Evolutionary conservation across 306 rosid species (phyloP).

Genomic region (Cicer yamashitae): DNA sequence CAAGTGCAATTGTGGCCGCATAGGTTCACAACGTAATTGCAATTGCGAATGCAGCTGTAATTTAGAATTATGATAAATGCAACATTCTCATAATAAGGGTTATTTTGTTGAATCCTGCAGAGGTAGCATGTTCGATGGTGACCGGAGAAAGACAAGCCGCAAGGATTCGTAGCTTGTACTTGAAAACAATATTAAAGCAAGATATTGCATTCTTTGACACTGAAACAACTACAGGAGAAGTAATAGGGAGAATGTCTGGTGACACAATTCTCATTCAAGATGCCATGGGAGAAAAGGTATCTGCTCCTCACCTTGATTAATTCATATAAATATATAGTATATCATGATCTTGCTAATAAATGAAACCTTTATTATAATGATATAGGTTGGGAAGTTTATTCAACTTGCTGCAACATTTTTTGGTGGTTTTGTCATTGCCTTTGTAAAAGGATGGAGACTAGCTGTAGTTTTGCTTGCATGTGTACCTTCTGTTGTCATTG

Average conservation of each 20-base stretch:
- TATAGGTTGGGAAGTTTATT: slow-evolving; percentile 85
- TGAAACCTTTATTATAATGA: slow-evolving; percentile 17
- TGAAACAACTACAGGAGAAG: slow-evolving; percentile 83
- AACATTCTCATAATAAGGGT: slow-evolving; percentile 2
- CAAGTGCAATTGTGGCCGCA: background rate
- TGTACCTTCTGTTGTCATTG: slow-evolving; percentile 61
- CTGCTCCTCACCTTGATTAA: background rate
- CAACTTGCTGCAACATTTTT: slow-evolving; percentile 71
- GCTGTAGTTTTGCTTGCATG: slow-evolving; percentile 67
- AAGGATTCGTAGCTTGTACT: slow-evolving; percentile 75
- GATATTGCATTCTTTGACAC: slow-evolving; percentile 87
- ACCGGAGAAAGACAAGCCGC: slow-evolving; percentile 92
- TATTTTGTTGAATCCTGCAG: slow-evolving; percentile 48
- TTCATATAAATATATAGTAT: background rate
- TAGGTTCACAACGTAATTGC: background rate
- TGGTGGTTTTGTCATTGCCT: slow-evolving; percentile 76
- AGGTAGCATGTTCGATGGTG: slow-evolving; percentile 92
- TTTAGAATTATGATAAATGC: background rate
- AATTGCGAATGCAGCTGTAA: background rate
- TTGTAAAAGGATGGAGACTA: slow-evolving; percentile 78
- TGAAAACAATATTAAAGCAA: slow-evolving; percentile 77
- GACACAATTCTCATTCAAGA: slow-evolving; percentile 93
- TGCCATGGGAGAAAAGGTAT: slow-evolving; percentile 93
- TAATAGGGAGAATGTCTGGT: slow-evolving; percentile 90
- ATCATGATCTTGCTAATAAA: background rate